Base-by-base conservation (phyloP, 2,329 filamentous ascomycete genomes). In the Pseudogymnoascus sp. region DNA sequence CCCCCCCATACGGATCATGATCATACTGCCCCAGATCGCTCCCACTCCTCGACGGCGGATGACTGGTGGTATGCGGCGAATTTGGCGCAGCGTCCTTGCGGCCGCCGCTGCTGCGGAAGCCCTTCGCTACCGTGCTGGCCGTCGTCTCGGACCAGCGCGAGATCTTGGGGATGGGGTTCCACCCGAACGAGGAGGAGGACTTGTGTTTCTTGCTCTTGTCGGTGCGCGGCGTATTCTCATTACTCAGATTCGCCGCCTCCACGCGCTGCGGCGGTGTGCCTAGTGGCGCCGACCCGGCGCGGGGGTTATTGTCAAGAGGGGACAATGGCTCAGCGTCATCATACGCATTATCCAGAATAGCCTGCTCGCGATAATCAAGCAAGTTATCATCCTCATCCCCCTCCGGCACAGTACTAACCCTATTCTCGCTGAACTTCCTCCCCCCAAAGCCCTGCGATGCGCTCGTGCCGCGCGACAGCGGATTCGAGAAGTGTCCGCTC, bases 71-170 rank as follows among this genome's bases (percentile, higher is more conserved):
- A 29, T 2, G 6, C 18, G 29, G 29, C 29, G 29, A 35, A 6
- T 48, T 48, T 1, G 42, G 42, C 12, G 42, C 42, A 1, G 42
- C 42, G 21, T 48, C 42, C 21, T 48, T 79, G 21, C 75, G 78
- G 58, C 80, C 79, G 48, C 79, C 80, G 69, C 85, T 90, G 69
- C 83, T 85, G 40, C 88, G 85, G 73, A 92, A 88, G 40, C 87
- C 88, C 68, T 88, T 88, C 48, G 90, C 87, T 45, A 92, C 86
- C 64, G 91, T 96, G 0, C 92, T 96, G 3, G 92, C 84, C 0
- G 94, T 99, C 1, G 93, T 97, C 76, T 95, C 94, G 0, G 93
- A 97, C 94, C 94, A 99, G 45, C 94, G 85, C 5, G 94, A 97
- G 65, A 96, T 92, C 78, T 96, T 97, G 25, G 92, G 92, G 65